Base-by-base conservation (phyloP, 805 yeast genomes). In the Candida patagonica region DNA sequence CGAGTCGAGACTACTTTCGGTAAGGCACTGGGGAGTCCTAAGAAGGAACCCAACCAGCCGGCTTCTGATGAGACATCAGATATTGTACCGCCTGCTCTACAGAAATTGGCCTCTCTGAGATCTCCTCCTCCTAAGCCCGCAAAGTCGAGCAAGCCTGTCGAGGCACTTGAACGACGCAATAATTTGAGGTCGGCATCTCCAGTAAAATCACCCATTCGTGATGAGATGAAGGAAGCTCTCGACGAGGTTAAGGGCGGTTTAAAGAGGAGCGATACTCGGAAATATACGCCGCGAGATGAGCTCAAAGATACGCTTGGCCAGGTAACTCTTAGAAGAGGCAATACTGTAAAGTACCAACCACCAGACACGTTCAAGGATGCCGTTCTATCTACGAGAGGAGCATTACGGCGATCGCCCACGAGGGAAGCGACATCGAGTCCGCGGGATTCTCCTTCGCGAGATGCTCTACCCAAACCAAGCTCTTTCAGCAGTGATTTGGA, bases 141-240 rank as follows among this genome's bases (percentile, higher is more conserved):
- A 9, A 41, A 15, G 4, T 22, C 27, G 21, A 41, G 42, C 30
- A 41, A 40, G 10, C 21, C 41, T 1, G 44, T 47, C 7, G 52
- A 49, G 26, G 52, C 50, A 1, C 26, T 49, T 16, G 44, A 49
- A 27, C 37, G 40, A 25, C 40, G 49, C 29, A 32, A 40, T 21
- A 29, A 33, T 16, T 35, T 50, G 35, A 35, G 53, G 12, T 40
- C 49, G 10, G 26, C 44, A 21, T 37, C 49, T 10, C 50, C 42
- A 9, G 37, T 21, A 29, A 47, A 23, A 25, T 36, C 13, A 9
- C 42, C 31, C 20, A 17, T 34, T 7, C 24, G 27, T 8, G 50
- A 50, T 35, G 48, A 45, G 16, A 46, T 23, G 9, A 44, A 46
- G 24, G 51, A 49, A 22, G 38, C 44, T 1, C 36, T 52, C 5